phyloP scores from a whole-genome alignment of 805 yeast genomes.

The Cyberlindnera euphorbiiphila region DNA sequence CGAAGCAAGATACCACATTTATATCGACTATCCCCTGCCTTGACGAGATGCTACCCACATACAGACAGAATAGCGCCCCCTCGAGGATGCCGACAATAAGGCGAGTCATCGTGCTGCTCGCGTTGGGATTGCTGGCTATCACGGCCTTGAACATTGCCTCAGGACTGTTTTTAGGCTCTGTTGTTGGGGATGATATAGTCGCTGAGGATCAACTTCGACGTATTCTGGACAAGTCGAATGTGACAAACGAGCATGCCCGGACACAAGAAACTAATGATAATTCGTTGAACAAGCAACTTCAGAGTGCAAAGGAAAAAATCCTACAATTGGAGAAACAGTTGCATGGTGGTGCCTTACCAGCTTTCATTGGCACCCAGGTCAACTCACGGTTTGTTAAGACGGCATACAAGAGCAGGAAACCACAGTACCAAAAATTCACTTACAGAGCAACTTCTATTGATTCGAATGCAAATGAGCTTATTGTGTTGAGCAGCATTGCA shows the following conservation, averaged over 20 bases:
- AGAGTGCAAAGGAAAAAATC: conserved; percentile 5
- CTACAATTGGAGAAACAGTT: conserved; percentile 4
- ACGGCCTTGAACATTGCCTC: not conserved
- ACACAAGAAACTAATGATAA: no score
- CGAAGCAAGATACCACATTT: no score
- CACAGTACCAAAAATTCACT: conserved; percentile 14
- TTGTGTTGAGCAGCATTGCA: conserved; percentile 25
- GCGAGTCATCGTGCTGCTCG: conserved; percentile 1
- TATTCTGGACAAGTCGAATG: conserved; percentile 5
- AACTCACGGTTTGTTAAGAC: conserved; percentile 11
- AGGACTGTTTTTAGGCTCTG: not conserved
- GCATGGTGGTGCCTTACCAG: not conserved
- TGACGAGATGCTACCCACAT: no score
- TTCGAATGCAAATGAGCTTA: conserved; percentile 10
- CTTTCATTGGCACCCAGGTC: conserved; percentile 4
- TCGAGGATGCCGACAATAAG: conserved; percentile 2
- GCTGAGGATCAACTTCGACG: conserved; percentile 4
- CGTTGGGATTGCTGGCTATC: conserved; percentile 1
- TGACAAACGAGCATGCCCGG: conserved; percentile 10
- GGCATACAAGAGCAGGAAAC: not conserved
- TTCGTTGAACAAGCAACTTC: conserved; percentile 3
- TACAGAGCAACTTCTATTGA: conserved; percentile 7
- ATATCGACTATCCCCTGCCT: no score
- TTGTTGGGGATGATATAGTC: conserved; percentile 1
- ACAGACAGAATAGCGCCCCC: no score